Conservation (phyloP, 2,329 filamentous ascomycete species). For the Paradendryphiella salina region DNA sequence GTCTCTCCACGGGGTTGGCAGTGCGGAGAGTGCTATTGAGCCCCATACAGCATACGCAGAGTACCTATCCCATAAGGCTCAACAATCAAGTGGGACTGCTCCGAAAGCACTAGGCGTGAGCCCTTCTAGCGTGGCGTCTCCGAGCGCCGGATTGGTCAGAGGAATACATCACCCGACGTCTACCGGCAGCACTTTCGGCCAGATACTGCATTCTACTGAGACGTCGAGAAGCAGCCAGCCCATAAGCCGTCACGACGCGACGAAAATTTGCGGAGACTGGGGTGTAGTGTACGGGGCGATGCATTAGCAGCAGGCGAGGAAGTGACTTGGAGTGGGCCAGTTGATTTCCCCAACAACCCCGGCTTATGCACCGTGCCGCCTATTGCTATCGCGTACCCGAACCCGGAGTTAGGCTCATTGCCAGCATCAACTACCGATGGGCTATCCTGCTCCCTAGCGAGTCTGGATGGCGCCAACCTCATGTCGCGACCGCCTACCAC, state of each 20-base stretch:
- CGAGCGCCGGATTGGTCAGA: constrained; percentile 19
- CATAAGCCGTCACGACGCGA: constrained; percentile 9
- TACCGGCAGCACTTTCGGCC: constrained; percentile 26
- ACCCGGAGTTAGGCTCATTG: constrained; percentile 12
- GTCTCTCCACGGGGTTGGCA: constrained; percentile 31
- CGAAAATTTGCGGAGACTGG: constrained; percentile 26
- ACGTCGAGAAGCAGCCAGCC: constrained; percentile 17
- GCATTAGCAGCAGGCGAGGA: constrained; percentile 15
- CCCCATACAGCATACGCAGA: constrained; percentile 12
- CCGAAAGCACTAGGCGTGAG: constrained; percentile 8
- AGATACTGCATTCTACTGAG: constrained; percentile 11
- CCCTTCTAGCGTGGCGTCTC: constrained; percentile 1
- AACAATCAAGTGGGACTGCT: constrained; percentile 26
- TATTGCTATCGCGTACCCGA: too few relatives aligned
- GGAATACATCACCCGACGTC: constrained; percentile 6
- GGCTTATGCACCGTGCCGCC: not conserved
- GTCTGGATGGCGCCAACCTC: constrained; percentile 32
- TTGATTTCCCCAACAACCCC: constrained; percentile 4
- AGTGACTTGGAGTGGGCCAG: not conserved
- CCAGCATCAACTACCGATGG: constrained; percentile 20
- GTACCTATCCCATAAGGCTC: constrained; percentile 32
- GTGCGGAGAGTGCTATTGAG: constrained; percentile 30
- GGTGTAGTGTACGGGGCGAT: constrained; percentile 19
- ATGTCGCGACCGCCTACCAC: constrained; percentile 18
- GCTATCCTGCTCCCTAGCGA: constrained; percentile 16